These are phyloP conservation scores for Neostapfia colusana DNA, from an alignment of 176 grass and related monocot species.

Conservation along the genomic window DNA sequence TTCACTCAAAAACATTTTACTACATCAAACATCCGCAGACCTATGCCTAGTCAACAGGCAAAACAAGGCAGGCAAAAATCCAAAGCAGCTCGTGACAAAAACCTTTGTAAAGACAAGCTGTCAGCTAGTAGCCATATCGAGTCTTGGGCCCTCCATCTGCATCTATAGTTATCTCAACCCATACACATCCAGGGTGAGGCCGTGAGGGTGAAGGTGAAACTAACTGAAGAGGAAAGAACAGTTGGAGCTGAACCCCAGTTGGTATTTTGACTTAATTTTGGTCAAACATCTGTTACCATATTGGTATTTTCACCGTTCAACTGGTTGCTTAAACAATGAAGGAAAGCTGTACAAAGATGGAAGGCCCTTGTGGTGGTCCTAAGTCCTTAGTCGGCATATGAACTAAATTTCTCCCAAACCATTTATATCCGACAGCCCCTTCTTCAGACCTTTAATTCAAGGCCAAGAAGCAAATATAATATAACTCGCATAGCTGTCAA, in stretches of 20 bases:
- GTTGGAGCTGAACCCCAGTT: neutral
- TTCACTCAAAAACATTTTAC: neutral
- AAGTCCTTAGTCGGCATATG: conserved; percentile 10
- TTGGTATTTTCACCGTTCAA: conserved; percentile 23
- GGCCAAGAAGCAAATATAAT: conserved; percentile 35
- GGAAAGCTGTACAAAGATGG: conserved; percentile 23
- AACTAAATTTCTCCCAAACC: neutral
- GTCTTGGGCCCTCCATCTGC: conserved; percentile 3
- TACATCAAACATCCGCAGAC: conserved; percentile 15
- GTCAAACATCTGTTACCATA: conserved; percentile 4
- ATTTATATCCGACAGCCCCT: conserved; percentile 39
- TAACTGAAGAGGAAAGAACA: neutral
- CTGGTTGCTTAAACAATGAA: conserved; percentile 27
- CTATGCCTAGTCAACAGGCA: conserved; percentile 42
- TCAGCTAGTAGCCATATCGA: neutral
- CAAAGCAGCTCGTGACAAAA: conserved; percentile 31
- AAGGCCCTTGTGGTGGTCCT: conserved; percentile 33
- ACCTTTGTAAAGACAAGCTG: conserved; percentile 28
- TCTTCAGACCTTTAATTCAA: conserved; percentile 42
- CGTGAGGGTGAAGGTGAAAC: neutral
- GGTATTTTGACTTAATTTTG: conserved; percentile 9
- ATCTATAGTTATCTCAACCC: conserved; percentile 19
- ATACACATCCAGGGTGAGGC: conserved; percentile 10
- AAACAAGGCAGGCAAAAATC: conserved; percentile 24
- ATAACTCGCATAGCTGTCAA: conserved; percentile 54